Base-by-base conservation (phyloP, 768 basidiomycete species). In the Nidularia pulvinata region DNA sequence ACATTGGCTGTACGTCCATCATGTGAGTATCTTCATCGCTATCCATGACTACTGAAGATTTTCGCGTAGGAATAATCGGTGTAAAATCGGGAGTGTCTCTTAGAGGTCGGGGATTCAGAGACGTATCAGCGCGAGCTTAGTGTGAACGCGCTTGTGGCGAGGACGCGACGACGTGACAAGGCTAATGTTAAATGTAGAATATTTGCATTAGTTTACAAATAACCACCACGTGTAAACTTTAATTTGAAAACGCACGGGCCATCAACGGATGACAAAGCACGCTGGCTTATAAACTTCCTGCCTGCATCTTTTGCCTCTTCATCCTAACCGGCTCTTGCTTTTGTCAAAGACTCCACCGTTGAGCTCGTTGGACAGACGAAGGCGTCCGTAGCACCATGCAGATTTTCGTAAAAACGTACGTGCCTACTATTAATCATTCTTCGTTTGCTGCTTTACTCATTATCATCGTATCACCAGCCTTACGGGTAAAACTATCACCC, bases 361-460 rank as follows among this genome's bases (percentile, higher is more conserved):
- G 60, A 83, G 58, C 65, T 85, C 87, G 90, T 85, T 93, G 91
- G 91, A 93, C 74, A 93, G 92, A 90, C 86, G 74, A 71, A 79
- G 75, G 88, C 86, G 77, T 86, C 82, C 80, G 75, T 62, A 64
- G 63, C 62, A 83, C 85, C 86, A 96, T 97, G 95, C 95, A 97
- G 79, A 98, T 97, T 71, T 98, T 98, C 76, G 95, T 98, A 54
- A 98, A 94, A 78, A 94, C 93, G 86, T 89, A n/a, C n/a, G n/a
- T n/a, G n/a, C n/a, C n/a, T n/a, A n/a, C n/a, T n/a, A n/a, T n/a
- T n/a, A n/a, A n/a, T n/a, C n/a, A n/a, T n/a, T n/a, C n/a, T n/a
- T n/a, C n/a, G n/a, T n/a, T n/a, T n/a, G n/a, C n/a, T n/a, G n/a
- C n/a, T n/a, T n/a, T n/a, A n/a, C n/a, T n/a, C n/a, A n/a, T n/a